Conservation (phyloP, 1,284 basidiomycete genomes). For the Cutaneotrichosporon daszewskae region DNA sequence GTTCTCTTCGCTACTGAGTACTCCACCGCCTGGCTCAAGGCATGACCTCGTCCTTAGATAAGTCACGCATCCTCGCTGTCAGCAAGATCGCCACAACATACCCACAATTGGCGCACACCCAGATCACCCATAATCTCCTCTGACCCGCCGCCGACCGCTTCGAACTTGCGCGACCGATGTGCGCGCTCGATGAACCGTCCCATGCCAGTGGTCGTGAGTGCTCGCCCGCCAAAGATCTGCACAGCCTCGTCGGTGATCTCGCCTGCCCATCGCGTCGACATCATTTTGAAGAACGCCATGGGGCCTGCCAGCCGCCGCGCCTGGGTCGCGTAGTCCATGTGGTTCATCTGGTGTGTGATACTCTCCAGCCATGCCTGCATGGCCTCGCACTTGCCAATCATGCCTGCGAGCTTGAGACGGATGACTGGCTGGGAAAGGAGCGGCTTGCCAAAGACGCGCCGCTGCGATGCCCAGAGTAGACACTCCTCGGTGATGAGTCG, state of each 20-base stretch:
- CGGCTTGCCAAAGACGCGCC: constrained; percentile 80
- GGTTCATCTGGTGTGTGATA: constrained; percentile 84
- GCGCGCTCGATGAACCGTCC: constrained; percentile 52
- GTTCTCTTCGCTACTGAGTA: neutral
- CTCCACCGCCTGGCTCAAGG: neutral
- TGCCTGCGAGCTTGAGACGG: constrained; percentile 62
- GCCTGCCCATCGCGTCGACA: constrained; percentile 45
- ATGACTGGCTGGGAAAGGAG: constrained; percentile 77
- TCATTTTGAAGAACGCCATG: constrained; percentile 56
- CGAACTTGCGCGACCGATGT: constrained; percentile 69
- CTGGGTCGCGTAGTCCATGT: constrained; percentile 73
- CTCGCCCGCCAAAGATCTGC: constrained; percentile 46
- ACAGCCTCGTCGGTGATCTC: constrained; percentile 52
- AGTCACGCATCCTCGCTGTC: constrained; percentile 1
- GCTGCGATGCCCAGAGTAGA: constrained; percentile 62
- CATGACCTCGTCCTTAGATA: no score
- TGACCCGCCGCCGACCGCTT: constrained; percentile 57
- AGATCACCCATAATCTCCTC: constrained; percentile 52
- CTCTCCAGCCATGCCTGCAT: constrained; percentile 84
- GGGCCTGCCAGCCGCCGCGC: constrained; percentile 46
- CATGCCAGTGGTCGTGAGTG: constrained; percentile 45
- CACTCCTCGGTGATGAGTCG: constrained; percentile 46
- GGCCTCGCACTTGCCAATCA: constrained; percentile 78
- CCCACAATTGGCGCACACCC: constrained; percentile 50
- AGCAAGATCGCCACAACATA: neutral